Conservation (phyloP, 2,329 filamentous ascomycete species). For the Alternaria sp. region DNA sequence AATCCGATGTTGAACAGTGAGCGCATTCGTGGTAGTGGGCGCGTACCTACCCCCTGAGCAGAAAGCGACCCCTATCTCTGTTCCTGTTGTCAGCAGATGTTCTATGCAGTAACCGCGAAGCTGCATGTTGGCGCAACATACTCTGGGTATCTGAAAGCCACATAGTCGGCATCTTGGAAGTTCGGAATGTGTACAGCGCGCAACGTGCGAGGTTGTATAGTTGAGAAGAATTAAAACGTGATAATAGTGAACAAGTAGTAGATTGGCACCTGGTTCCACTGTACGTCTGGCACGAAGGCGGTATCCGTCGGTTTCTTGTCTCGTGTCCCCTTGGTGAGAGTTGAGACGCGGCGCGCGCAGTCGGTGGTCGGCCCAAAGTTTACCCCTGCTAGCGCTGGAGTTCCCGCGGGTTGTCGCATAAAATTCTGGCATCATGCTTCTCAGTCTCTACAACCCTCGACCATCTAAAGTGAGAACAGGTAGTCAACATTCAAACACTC, state of each 20-base stretch:
- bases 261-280: slow-evolving; percentile 8
- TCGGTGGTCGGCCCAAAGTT: slow-evolving; percentile 15
- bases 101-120: not conserved
- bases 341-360: slow-evolving; percentile 24
- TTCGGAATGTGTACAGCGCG: not conserved
- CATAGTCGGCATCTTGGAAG: slow-evolving; percentile 75
- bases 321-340: slow-evolving; percentile 41
- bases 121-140: slow-evolving; percentile 59
- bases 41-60: slow-evolving; percentile 88
- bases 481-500: not conserved
- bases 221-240: not conserved
- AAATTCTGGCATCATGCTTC: slow-evolving; percentile 14
- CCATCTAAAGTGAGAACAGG: not conserved
- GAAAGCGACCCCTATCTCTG: slow-evolving; percentile 97
- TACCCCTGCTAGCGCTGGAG: slow-evolving; percentile 35
- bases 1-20: slow-evolving; percentile 20
- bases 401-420: slow-evolving; percentile 30
- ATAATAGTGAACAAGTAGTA: not conserved
- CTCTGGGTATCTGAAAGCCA: slow-evolving; percentile 97
- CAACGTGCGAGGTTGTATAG: slow-evolving; percentile 12
- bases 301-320: slow-evolving; percentile 28
- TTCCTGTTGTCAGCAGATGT: slow-evolving; percentile 18
- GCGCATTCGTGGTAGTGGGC: slow-evolving; percentile 20
- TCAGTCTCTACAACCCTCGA: slow-evolving; percentile 1
- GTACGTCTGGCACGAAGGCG: slow-evolving; percentile 18